Evolutionary conservation across 306 rosid genomes (phyloP).

Genomic region (Trifolium repens): DNA sequence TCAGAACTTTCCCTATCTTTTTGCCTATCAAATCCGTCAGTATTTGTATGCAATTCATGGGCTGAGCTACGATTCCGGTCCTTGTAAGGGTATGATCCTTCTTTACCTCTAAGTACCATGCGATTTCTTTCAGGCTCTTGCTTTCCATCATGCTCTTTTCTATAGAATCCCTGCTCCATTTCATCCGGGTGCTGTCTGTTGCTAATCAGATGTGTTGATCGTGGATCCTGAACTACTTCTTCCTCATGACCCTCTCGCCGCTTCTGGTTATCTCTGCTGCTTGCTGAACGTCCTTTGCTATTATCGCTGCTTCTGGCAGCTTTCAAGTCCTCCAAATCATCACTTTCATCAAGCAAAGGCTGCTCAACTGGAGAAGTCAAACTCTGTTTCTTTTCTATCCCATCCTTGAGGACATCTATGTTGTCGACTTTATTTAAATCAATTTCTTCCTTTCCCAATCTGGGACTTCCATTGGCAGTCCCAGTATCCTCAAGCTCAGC

Average conservation of each 20-base stretch:
- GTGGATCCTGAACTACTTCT: conserved; percentile 84
- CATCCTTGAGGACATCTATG: conserved; percentile 51
- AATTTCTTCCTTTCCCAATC: conserved; percentile 60
- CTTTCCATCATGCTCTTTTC: conserved; percentile 67
- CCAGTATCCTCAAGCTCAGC: conserved; percentile 62
- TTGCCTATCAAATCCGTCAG: conserved; percentile 76
- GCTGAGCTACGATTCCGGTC: conserved; percentile 72
- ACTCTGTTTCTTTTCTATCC: conserved; percentile 52
- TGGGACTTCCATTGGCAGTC: conserved; percentile 65
- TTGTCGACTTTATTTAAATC: conserved; percentile 40
- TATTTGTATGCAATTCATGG: conserved; percentile 64
- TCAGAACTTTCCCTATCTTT: conserved; percentile 84
- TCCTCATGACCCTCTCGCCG: conserved; percentile 82
- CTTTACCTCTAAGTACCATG: conserved; percentile 61
- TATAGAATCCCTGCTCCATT: conserved; percentile 62
- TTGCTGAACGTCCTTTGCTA: conserved; percentile 93
- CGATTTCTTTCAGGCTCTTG: conserved; percentile 76
- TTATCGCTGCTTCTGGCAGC: conserved; percentile 95
- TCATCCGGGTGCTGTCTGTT: conserved; percentile 65
- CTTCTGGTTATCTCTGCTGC: conserved; percentile 84
- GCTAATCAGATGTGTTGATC: conserved; percentile 56
- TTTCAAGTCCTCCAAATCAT: conserved; percentile 81
- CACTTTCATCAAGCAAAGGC: conserved; percentile 59
- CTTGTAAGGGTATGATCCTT: conserved; percentile 66
- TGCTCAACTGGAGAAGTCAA: conserved; percentile 64